Evolutionary conservation across 1,284 basidiomycete genomes (phyloP).

Genomic region (Serendipita sp.): DNA sequence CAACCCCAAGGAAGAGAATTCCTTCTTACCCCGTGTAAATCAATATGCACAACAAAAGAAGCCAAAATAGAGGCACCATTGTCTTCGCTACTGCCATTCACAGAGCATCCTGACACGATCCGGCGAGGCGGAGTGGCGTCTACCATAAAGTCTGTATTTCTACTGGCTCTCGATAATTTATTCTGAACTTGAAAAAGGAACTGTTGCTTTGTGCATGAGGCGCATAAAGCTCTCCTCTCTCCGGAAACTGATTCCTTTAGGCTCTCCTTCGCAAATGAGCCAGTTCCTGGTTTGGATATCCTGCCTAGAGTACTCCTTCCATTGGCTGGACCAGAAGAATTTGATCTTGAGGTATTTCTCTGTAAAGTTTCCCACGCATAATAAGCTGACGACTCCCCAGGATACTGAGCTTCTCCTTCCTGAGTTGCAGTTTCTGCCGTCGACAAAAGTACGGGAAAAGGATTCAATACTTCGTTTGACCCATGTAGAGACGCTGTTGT

Average conservation of each 20-base stretch:
- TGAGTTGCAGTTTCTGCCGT: constrained; percentile 77
- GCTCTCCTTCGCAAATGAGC: constrained; percentile 10
- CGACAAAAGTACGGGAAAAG: constrained; percentile 71
- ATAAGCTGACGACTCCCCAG: constrained; percentile 26
- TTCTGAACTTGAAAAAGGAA: constrained; percentile 35
- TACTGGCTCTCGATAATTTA: background rate
- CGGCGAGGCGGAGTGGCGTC: constrained; percentile 75
- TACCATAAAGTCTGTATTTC: constrained; percentile 57
- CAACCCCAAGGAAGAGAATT: constrained; percentile 52
- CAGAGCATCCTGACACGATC: constrained; percentile 75
- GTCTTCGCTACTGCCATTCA: constrained; percentile 69
- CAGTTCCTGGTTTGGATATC: constrained; percentile 67
- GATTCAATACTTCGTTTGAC: constrained; percentile 72
- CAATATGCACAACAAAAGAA: constrained; percentile 21
- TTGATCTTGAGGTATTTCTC: constrained; percentile 62
- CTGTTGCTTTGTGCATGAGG: constrained; percentile 54
- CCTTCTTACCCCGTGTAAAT: constrained; percentile 48
- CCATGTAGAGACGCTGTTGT: constrained; percentile 76
- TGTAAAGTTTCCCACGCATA: background rate
- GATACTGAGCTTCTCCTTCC: constrained; percentile 80
- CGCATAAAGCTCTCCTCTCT: constrained; percentile 55
- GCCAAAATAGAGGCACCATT: constrained; percentile 58
- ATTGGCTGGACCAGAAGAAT: constrained; percentile 87
- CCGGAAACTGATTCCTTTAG: constrained; percentile 34
- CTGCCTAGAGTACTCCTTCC: constrained; percentile 78